These are phyloP conservation scores for Bipolaris cookei DNA, from an alignment of 2,329 filamentous ascomycete genomes.

Conservation along the genomic window DNA sequence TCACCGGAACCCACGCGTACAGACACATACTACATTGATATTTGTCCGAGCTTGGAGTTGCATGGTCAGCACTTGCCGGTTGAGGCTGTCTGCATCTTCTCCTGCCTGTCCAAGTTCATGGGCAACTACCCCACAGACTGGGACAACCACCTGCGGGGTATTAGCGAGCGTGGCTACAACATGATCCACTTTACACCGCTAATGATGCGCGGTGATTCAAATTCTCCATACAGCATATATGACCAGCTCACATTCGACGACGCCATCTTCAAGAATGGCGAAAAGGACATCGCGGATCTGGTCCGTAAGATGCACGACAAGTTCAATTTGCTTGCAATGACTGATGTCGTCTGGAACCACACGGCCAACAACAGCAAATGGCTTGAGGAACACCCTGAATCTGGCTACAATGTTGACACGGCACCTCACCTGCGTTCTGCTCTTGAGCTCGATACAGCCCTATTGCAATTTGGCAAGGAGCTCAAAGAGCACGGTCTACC, in stretches of 20 bases:
- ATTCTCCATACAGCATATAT: constrained; percentile 96
- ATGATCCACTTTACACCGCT: constrained; percentile 98
- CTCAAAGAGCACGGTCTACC: constrained; percentile 75
- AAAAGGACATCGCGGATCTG: constrained; percentile 78
- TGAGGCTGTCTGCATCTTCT: constrained; percentile 88
- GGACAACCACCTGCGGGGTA: constrained; percentile 86
- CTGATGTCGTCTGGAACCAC: constrained; percentile 97
- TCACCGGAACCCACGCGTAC: constrained; percentile 69
- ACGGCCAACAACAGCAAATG: constrained; percentile 95
- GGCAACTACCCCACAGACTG: constrained; percentile 88
- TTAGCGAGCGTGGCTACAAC: constrained; percentile 92
- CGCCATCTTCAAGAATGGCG: constrained; percentile 79
- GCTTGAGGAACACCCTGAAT: constrained; percentile 92
- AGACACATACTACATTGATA: constrained; percentile 87
- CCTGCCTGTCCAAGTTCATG: constrained; percentile 97
- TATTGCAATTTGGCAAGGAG: constrained; percentile 69
- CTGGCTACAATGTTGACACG: constrained; percentile 91
- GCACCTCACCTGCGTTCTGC: constrained; percentile 74
- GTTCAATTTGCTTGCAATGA: constrained; percentile 83
- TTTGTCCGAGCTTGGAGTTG: constrained; percentile 79
- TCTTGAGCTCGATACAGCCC: constrained; percentile 76
- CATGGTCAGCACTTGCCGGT: constrained; percentile 78
- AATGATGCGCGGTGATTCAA: constrained; percentile 85
- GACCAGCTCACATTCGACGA: constrained; percentile 90
- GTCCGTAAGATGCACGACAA: constrained; percentile 82